Evolutionary conservation across 2,329 filamentous ascomycete species (phyloP), one percentile per base, ranked within the genome.

Genomic region (Alternaria alternata): DNA sequence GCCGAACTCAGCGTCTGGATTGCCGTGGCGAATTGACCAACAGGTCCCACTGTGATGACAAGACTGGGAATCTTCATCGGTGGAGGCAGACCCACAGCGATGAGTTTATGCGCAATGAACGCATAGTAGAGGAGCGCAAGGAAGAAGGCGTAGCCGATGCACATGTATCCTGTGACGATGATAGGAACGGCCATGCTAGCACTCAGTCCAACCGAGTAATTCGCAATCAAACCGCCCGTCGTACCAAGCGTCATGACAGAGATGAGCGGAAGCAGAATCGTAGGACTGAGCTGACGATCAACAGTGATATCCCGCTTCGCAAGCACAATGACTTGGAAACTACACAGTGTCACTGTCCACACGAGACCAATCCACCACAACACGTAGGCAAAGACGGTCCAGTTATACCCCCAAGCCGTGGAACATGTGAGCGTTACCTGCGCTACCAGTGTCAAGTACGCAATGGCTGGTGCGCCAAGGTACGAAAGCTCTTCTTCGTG

Each of bases 381-480:
- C 26, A 67, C 66, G 47, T 62, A 72, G 39, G 66, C 67, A 12
- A 64, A 84, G 83, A 58, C 89, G 89, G 38, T 92, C 80, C 72
- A 90, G 79, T 82, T 84, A 89, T 20, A 93, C 79, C 28, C 85
- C 79, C 3, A 83, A 57, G 84, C 90, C 85, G 76, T 92, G 92
- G 52, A 83, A 71, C 26, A 81, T 91, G 91, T 49, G 70, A 68
- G 12, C 87, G 54, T 4, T 71, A 79, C 65, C 88, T 87, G 79
- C 92, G 91, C 28, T 88, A 91, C 79, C 91, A 91, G 53, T 0
- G 85, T 80, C 59, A 86, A 85, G 41, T 87, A 87, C 32, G 93
- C 71, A 61, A 91, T 77, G 61, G 84, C 84, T 22, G 86, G 64
- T 1, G 89, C 83, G 61, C 83, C 83, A 14, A 89, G 89, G 47